Base-by-base conservation (phyloP, 129 eudicot genomes). In the Helianthus annuus region DNA sequence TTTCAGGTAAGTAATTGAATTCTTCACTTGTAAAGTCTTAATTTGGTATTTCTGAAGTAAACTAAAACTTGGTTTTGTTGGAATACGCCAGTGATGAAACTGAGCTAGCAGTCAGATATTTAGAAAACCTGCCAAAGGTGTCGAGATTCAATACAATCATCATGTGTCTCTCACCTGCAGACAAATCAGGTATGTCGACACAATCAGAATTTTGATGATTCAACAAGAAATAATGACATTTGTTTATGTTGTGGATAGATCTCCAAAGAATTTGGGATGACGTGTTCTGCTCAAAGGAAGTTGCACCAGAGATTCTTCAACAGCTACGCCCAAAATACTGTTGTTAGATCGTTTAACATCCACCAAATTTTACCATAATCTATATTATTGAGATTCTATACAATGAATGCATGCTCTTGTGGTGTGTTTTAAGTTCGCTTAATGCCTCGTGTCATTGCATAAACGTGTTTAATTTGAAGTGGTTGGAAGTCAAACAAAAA, bases 111-210 rank as follows among this genome's bases (percentile, higher is more conserved):
- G 86, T 94, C 49, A 81, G 80, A 60, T 90, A 88, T 82, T 74
- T 94, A 61, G 85, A 86, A 73, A 84, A 82, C 64, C 70, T 94
- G 48, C 76, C 93, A 59, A 84, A 84, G 77, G 83, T 94, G 66
- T 74, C 97, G 22, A 90, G 99, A 76, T 90, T 94, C 71, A 84
- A 81, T 66, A 88, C 81, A 83, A 73, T 94, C 72, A 84, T 90
- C 86, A 79, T 94, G 99, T 94, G 96, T 65, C 97, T 94, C 79
- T 78, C 97, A 67, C 79, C 93, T 38, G 61, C 94, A 10, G 97
- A 88, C 66, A 94, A 84, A 68, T 68, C 61, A 15, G 79, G 83
- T 79, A 79, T 74, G 76, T 17, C 52, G 57, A 27, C 8, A 10
- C 49, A 59, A 39, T 4, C 29, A 68, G 48, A 19, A 22, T 14